Conservation (phyloP, 108 stramenopile species). For the Discostella pseudostelligera region DNA sequence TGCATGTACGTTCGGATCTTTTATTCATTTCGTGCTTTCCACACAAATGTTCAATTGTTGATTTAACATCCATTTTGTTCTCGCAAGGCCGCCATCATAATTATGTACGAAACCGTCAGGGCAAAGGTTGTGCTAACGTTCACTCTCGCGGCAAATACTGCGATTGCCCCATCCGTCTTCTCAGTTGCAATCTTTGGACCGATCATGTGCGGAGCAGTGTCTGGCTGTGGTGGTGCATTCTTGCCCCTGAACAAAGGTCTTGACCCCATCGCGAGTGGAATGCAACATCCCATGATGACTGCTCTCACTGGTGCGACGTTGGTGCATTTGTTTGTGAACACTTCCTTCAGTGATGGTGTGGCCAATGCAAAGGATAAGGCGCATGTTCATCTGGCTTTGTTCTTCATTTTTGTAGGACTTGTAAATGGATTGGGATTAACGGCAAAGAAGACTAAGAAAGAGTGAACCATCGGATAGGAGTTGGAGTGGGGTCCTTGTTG, state of each 20-base stretch:
- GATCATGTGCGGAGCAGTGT: constrained; percentile 86
- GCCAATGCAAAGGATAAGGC: constrained; percentile 64
- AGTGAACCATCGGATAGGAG: constrained; percentile 8
- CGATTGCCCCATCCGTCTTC: constrained; percentile 72
- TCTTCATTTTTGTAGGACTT: constrained; percentile 68
- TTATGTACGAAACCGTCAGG: constrained; percentile 71
- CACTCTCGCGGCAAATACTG: constrained; percentile 60
- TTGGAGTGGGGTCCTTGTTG: no score
- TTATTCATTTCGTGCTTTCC: no score
- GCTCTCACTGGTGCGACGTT: constrained; percentile 75
- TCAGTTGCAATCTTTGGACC: constrained; percentile 85
- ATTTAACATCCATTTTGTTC: neutral
- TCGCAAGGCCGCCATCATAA: constrained; percentile 45
- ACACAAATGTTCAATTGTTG: neutral
- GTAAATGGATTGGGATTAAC: constrained; percentile 34
- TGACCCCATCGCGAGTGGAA: constrained; percentile 74
- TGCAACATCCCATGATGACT: constrained; percentile 74
- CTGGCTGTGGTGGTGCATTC: constrained; percentile 88
- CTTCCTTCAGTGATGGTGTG: constrained; percentile 65
- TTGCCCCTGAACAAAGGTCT: constrained; percentile 87
- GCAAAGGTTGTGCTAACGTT: constrained; percentile 75
- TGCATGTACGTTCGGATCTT: constrained; percentile 50
- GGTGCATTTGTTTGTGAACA: constrained; percentile 71
- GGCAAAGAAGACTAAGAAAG: constrained; percentile 37
- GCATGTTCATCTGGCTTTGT: constrained; percentile 66